A percentile compares a stretch with the other conserved stretches of the same genome.
These are phyloP conservation scores for Syncephalastrum monosporum DNA, from an alignment of 371 early-diverging fungal genomes.

Conservation along the genomic window DNA sequence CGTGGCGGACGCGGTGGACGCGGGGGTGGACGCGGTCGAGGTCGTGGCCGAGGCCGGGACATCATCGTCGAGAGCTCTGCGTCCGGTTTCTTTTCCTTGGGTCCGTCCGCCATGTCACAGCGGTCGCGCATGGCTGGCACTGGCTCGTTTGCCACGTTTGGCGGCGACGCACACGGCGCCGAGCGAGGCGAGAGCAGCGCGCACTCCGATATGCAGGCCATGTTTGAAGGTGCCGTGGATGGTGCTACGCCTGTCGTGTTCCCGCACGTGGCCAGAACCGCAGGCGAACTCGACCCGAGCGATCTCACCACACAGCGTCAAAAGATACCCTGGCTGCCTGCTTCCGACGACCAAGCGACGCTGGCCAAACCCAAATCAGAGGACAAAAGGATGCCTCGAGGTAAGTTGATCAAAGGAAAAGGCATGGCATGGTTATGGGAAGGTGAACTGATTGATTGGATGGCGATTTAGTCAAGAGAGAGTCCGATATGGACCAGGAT, in stretches of 20 bases:
- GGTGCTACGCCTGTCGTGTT: conserved; percentile 39
- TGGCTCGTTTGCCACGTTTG: conserved; percentile 33
- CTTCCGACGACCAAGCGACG: conserved; percentile 14
- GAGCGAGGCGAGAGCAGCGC: conserved; percentile 23
- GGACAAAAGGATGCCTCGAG: conserved; percentile 9
- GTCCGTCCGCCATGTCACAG: conserved; percentile 51
- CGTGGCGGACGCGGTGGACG: conserved; percentile 35
- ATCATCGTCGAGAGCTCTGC: conserved; percentile 46
- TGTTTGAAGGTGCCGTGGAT: conserved; percentile 22
- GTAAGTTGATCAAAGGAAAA: background rate
- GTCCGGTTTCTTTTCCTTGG: conserved; percentile 69
- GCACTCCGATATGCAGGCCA: conserved; percentile 31
- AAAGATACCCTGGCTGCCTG: conserved; percentile 35
- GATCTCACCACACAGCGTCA: conserved; percentile 23
- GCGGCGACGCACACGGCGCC: conserved; percentile 28
- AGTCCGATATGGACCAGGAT: conserved; percentile 9
- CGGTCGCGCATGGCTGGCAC: conserved; percentile 21
- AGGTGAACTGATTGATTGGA: background rate
- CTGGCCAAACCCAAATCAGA: conserved; percentile 13
- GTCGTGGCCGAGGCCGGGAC: conserved; percentile 30
- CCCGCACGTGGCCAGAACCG: conserved; percentile 29
- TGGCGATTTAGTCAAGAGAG: background rate
- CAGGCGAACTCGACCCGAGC: conserved; percentile 42
- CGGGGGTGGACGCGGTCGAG: conserved; percentile 38
- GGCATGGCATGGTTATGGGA: conserved; percentile 1